Conservation (phyloP, 345 rosid species). For the Fremontodendron californicum region DNA sequence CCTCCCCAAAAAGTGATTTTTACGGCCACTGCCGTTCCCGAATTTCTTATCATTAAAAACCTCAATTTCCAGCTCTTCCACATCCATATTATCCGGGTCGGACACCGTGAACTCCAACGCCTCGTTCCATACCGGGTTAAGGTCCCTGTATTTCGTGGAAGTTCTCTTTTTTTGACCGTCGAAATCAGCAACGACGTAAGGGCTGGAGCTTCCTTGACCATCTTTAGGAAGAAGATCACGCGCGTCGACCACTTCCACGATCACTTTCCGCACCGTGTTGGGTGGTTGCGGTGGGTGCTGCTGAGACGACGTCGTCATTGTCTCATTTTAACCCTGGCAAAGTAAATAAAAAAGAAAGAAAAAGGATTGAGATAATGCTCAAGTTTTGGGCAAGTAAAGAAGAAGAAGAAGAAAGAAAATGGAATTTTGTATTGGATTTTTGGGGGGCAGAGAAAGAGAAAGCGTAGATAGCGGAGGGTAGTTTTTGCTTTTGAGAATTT, state of each 20-base stretch:
- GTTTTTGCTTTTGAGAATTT: neutral
- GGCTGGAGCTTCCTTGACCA: conserved; percentile 94
- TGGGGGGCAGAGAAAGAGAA: neutral
- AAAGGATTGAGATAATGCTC: neutral
- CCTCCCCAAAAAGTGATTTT: conserved; percentile 85
- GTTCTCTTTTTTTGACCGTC: conserved; percentile 76
- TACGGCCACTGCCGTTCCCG: conserved; percentile 76
- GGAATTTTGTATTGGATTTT: neutral
- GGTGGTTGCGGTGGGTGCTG: conserved; percentile 31
- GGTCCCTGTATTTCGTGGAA: conserved; percentile 65
- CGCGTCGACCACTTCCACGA: conserved; percentile 72
- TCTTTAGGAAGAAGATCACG: conserved; percentile 87
- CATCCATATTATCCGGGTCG: conserved; percentile 67
- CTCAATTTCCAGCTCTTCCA: conserved; percentile 79
- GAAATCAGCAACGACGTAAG: conserved; percentile 77
- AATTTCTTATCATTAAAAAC: conserved; percentile 73
- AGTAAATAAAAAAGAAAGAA: neutral
- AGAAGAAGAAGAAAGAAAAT: neutral
- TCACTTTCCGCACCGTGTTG: conserved; percentile 44
- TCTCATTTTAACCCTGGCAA: neutral
- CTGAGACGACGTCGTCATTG: conserved; percentile 42
- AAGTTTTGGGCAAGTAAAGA: neutral
- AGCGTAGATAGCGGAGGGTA: conserved; percentile 13
- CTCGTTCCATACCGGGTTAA: conserved; percentile 93
- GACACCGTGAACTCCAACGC: conserved; percentile 70